phyloP scores from a whole-genome alignment of 164 flowering plant species.

The Liquidambar formosana region DNA sequence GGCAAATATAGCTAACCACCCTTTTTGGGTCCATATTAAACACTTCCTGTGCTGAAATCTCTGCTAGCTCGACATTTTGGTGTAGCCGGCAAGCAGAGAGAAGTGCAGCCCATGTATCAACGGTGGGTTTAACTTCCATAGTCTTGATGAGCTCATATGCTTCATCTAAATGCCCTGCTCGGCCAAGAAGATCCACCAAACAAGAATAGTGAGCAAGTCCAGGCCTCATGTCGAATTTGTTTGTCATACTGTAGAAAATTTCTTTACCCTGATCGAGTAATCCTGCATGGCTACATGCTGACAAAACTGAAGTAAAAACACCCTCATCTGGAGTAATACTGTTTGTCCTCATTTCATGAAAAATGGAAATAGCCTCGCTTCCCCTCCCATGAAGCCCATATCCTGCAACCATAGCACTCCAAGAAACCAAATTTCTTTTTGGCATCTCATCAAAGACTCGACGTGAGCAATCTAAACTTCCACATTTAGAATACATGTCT shows the following conservation, averaged over 20 bases:
- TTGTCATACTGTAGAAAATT: constrained; percentile 32
- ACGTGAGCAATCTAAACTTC: constrained; percentile 27
- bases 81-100: constrained; percentile 47
- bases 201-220: constrained; percentile 40
- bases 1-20: constrained; percentile 37
- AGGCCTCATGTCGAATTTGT: constrained; percentile 32
- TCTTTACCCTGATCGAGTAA: constrained; percentile 38
- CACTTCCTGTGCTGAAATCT: constrained; percentile 37
- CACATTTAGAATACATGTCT: constrained; percentile 32
- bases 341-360: constrained; percentile 28
- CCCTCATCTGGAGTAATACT: constrained; percentile 43
- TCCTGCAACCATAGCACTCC: constrained; percentile 52
- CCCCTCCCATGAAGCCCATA: constrained; percentile 47
- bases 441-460: constrained; percentile 41
- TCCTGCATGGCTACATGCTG: constrained; percentile 60
- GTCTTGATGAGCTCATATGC: constrained; percentile 38
- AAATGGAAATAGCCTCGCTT: constrained; percentile 35
- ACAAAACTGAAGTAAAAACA: constrained; percentile 43
- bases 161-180: constrained; percentile 43
- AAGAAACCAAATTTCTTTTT: constrained; percentile 37
- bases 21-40: constrained; percentile 33
- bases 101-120: constrained; percentile 48
- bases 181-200: constrained; percentile 53
- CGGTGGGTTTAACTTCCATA: constrained; percentile 36
- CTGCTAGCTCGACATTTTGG: constrained; percentile 37